These are phyloP conservation scores for Mortierella antarctica DNA, from an alignment of 192 early-diverging fungal species.

Conservation along the genomic window DNA sequence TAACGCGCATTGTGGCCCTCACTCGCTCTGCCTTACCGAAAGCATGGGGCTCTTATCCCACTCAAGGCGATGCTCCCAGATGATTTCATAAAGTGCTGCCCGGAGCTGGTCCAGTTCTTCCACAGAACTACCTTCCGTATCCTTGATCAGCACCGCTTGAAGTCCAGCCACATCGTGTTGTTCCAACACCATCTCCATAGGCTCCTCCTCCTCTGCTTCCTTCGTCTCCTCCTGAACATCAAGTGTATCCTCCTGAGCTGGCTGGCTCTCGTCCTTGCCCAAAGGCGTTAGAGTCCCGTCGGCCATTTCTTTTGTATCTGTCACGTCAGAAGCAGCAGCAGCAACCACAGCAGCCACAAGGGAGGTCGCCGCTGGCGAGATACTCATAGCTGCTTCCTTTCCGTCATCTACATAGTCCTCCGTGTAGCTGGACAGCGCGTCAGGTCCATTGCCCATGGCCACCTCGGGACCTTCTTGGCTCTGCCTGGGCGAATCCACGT, in stretches of 20 bases:
- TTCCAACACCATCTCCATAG: slow-evolving; percentile 12
- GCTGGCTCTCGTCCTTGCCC: background rate
- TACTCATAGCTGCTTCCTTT: no score
- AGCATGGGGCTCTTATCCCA: slow-evolving; percentile 34
- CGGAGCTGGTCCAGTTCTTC: slow-evolving; percentile 49
- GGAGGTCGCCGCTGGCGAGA: no score
- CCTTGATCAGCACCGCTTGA: slow-evolving; percentile 5
- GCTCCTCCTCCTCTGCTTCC: slow-evolving; percentile 13
- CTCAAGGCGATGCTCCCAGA: slow-evolving; percentile 40
- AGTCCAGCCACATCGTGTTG: background rate
- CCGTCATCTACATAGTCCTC: no score
- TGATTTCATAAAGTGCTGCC: slow-evolving; percentile 31
- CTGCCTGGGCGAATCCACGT: slow-evolving; percentile 5
- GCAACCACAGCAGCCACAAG: no score
- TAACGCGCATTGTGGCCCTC: no score
- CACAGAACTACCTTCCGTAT: slow-evolving; percentile 26
- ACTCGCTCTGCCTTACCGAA: slow-evolving; percentile 1
- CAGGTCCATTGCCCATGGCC: background rate
- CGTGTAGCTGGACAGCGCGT: background rate
- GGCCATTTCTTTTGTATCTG: no score
- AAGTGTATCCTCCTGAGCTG: background rate
- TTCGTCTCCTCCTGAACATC: background rate
- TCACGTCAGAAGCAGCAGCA: no score
- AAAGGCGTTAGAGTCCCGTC: no score
- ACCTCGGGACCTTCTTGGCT: background rate